These are phyloP conservation scores for Apocynum venetum DNA, from an alignment of 257 asterid species.

Conservation along the genomic window DNA sequence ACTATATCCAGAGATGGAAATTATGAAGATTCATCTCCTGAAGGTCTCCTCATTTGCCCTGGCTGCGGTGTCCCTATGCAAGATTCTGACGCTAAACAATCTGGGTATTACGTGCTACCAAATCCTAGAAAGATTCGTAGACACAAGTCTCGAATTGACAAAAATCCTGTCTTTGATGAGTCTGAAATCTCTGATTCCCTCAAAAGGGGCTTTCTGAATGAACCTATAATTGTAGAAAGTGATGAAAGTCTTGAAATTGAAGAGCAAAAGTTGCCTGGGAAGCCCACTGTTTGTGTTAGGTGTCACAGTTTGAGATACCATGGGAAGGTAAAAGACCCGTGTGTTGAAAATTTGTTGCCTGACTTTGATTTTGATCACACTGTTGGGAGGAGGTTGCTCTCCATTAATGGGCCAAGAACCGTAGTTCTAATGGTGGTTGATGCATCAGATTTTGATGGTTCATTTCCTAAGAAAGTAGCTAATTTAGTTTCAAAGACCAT, in stretches of 20 bases:
- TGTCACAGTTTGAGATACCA: slow-evolving; percentile 78
- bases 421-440: slow-evolving; percentile 81
- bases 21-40: slow-evolving; percentile 50
- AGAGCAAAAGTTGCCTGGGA: slow-evolving; percentile 26
- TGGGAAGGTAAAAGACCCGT: slow-evolving; percentile 58
- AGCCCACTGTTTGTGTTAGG: slow-evolving; percentile 72
- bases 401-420: slow-evolving; percentile 54
- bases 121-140: slow-evolving; percentile 30
- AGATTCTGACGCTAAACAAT: slow-evolving; percentile 58
- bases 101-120: slow-evolving; percentile 55
- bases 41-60: slow-evolving; percentile 49
- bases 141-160: slow-evolving; percentile 48
- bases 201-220: slow-evolving; percentile 54
- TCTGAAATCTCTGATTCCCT: slow-evolving; percentile 54
- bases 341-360: slow-evolving; percentile 69
- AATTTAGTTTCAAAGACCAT: slow-evolving; percentile 51
- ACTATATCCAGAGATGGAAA: slow-evolving; percentile 69
- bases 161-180: slow-evolving; percentile 52
- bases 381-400: slow-evolving; percentile 73
- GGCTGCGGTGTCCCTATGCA: slow-evolving; percentile 91
- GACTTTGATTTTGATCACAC: slow-evolving; percentile 89
- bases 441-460: slow-evolving; percentile 84
- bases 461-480: slow-evolving; percentile 80
- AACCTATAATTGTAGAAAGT: slow-evolving; percentile 33
- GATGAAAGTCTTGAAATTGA: slow-evolving; percentile 16